Percentiles rank a stretch among this genome's conserved stretches.
These are phyloP conservation scores for Mycosphaerella sp. DNA, from an alignment of 2,329 filamentous ascomycete genomes.

Conservation along the genomic window DNA sequence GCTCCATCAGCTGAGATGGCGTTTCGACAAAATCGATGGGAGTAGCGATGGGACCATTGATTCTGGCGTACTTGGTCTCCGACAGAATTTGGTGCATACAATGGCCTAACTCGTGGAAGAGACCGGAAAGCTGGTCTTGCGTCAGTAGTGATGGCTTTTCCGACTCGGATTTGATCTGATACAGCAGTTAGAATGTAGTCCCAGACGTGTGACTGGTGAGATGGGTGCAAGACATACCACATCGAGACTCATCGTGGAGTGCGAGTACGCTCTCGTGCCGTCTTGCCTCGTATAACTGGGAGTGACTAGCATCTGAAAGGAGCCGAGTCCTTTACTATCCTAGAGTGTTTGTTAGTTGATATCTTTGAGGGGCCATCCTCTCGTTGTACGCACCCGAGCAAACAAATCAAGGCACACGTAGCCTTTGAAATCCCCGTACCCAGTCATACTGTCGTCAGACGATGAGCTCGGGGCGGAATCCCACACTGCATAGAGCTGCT, in stretches of 20 bases:
- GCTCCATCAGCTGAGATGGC: constrained; percentile 10
- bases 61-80: neutral
- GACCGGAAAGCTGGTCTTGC: neutral
- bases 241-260: neutral
- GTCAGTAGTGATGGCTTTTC: constrained; percentile 2
- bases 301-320: neutral
- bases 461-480: constrained; percentile 7
- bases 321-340: constrained; percentile 1
- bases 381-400: neutral
- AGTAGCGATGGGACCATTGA: neutral
- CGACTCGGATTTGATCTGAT: neutral
- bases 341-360: neutral
- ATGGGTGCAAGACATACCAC: neutral
- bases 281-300: constrained; percentile 1
- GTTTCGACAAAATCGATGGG: constrained; percentile 6
- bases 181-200: neutral
- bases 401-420: neutral
- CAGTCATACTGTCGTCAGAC: neutral
- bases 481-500: constrained; percentile 9
- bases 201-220: neutral
- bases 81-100: constrained; percentile 6
- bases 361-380: neutral
- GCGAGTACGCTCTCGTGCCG: constrained; percentile 1
- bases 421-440: neutral
- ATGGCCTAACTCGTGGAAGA: constrained; percentile 13